Conservation (phyloP, 2,329 filamentous ascomycete species). For the Aspergillus sp. region DNA sequence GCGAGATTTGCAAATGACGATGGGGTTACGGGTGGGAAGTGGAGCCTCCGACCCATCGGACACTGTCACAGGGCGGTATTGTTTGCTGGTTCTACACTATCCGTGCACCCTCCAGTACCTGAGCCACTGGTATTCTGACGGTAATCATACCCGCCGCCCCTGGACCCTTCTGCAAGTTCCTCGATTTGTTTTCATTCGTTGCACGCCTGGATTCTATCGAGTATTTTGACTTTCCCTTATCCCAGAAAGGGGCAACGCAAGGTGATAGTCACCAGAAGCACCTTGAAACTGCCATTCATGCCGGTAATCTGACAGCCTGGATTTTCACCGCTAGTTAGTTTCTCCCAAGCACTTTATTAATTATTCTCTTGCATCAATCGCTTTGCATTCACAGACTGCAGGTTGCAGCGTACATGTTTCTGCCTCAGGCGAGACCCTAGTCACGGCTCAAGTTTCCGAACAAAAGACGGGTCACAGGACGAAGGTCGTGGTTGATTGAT, state of each 20-base stretch:
- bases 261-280: background rate
- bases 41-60: background rate
- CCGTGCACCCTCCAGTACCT: background rate
- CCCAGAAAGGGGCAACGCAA: constrained; percentile 12
- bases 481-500: background rate
- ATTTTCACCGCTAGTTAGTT: constrained; percentile 6
- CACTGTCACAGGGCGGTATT: constrained; percentile 2
- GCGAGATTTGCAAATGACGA: background rate
- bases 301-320: background rate
- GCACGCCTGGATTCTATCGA: background rate
- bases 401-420: background rate
- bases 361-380: background rate
- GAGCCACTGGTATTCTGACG: constrained; percentile 8
- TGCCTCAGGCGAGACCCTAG: background rate
- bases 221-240: background rate
- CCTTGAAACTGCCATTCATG: constrained; percentile 5
- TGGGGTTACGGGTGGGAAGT: background rate
- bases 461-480: background rate
- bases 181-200: background rate
- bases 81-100: background rate
- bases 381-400: background rate
- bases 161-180: constrained; percentile 7
- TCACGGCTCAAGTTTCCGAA: background rate
- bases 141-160: constrained; percentile 14
- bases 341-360: background rate